These are phyloP conservation scores for Sordariomycetes sp. DNA, from an alignment of 2,329 filamentous ascomycete species.

Conservation along the genomic window DNA sequence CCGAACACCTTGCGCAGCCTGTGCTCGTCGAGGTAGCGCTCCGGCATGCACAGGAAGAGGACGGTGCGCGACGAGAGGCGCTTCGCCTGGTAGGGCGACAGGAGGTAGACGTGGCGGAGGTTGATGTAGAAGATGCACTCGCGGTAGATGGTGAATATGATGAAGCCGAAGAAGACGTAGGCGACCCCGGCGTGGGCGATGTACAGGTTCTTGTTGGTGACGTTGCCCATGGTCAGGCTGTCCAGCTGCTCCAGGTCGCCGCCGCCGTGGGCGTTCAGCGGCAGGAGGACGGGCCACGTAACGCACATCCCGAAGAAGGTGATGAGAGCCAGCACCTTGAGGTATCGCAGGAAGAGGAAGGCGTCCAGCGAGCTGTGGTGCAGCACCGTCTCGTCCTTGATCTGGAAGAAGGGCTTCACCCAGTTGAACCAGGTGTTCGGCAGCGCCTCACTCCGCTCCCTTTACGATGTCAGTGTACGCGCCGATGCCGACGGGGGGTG, in stretches of 20 bases:
- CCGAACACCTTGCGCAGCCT: constrained; percentile 72
- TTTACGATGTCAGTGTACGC: constrained; percentile 11
- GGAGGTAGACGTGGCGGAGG: constrained; percentile 84
- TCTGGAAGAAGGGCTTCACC: constrained; percentile 50
- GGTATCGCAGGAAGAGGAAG: constrained; percentile 78
- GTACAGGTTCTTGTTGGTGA: constrained; percentile 50
- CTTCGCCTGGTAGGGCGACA: constrained; percentile 71
- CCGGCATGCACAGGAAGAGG: constrained; percentile 79
- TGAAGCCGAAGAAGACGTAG: constrained; percentile 77
- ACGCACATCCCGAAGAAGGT: constrained; percentile 72
- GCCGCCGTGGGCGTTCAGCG: constrained; percentile 75
- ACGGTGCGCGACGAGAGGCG: constrained; percentile 86
- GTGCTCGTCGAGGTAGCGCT: constrained; percentile 61
- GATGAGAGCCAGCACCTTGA: constrained; percentile 66
- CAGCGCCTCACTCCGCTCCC: constrained; percentile 44
- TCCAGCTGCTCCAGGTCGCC: constrained; percentile 52
- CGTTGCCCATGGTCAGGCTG: constrained; percentile 31
- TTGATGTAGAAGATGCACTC: constrained; percentile 93
- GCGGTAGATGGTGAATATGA: constrained; percentile 81
- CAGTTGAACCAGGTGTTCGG: constrained; percentile 50
- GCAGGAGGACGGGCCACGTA: constrained; percentile 77
- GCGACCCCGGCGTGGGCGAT: constrained; percentile 75
- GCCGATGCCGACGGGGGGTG: neutral
- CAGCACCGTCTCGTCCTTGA: constrained; percentile 67
- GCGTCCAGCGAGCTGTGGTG: constrained; percentile 83